These are phyloP conservation scores for Paraphoma sp. DNA, from an alignment of 2,329 filamentous ascomycete genomes.

Conservation along the genomic window DNA sequence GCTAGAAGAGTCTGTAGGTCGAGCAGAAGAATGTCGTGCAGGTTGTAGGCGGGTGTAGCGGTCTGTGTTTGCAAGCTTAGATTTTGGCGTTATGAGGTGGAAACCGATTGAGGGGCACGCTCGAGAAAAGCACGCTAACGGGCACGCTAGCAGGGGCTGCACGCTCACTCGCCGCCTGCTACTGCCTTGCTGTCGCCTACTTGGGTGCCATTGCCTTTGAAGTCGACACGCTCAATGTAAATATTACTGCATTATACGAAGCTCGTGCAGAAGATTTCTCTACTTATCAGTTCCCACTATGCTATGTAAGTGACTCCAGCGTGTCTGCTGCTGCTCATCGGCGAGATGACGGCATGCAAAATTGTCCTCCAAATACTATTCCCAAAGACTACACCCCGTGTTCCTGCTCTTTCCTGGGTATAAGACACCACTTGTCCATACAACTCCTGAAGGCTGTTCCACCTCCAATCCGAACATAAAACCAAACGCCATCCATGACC, in stretches of 20 bases:
- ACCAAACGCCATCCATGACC: constrained; percentile 26
- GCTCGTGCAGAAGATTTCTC: too few relatives aligned
- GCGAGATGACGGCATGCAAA: neutral
- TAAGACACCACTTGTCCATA: constrained; percentile 7
- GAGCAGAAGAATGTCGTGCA: constrained; percentile 11
- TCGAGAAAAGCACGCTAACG: constrained; percentile 6
- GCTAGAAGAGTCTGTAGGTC: constrained; percentile 7
- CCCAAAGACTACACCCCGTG: neutral
- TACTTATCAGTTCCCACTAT: too few relatives aligned
- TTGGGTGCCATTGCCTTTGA: neutral
- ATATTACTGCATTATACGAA: too few relatives aligned
- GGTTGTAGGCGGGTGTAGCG: constrained; percentile 16
- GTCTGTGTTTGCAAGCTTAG: constrained; percentile 25
- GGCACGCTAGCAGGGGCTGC: constrained; percentile 17
- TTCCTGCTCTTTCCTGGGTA: constrained; percentile 10
- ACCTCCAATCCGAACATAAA: neutral
- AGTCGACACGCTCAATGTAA: neutral
- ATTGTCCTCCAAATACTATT: neutral
- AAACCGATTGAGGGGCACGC: constrained; percentile 29
- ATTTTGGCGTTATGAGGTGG: constrained; percentile 28
- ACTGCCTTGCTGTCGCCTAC: neutral
- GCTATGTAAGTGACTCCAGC: too few relatives aligned
- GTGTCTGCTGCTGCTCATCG: neutral
- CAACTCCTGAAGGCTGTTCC: constrained; percentile 5
- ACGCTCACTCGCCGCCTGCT: constrained; percentile 12